Base-by-base conservation (phyloP, 1,284 basidiomycete genomes). In the Papiliotrema flavescens region DNA sequence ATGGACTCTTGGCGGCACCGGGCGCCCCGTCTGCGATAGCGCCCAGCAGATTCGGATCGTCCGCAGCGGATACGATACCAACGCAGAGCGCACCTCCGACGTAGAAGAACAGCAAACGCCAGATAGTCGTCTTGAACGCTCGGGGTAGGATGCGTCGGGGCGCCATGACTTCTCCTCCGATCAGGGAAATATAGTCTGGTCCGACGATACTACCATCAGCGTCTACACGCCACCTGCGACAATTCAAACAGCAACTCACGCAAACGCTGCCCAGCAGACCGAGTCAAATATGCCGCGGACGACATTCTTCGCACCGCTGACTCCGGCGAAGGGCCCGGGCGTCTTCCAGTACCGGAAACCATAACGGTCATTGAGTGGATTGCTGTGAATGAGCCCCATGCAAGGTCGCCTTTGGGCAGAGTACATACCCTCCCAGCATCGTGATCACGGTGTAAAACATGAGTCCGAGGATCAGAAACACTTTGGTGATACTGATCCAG, bases 31-130 rank as follows among this genome's bases (percentile, higher is more conserved):
- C 54, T 2, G 57, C 56, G 9, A 60, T 64, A 8, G 58, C 64
- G 2, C 61, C 58, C 13, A 63, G 56, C 8, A 67, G 52, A 13
- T 35, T 47, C 9, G 36, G 26, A 41, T 64, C 65, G 24, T 61
- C 44, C 1, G 56, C 49, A 1, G 55, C 32, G 2, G 42, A 37
- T 56, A 64, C 53, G 55, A 66, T 51, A 57, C 66, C 64, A 41
- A 74, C 32, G 2, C 45, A 44, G 56, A 64, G 49, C 54, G 63
- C 49, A 58, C 66, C 64, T 0, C 61, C 49, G 35, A 68, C 44
- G 61, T 69, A 75, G 57, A 74, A 72, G 45, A 65, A 47, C 19
- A 69, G 42, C 37, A 75, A 52, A 32, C 73, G 65, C 50, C 56
- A 65, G 32, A 67, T 55, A 14, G 63, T 67, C 2, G 60, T 49